These are phyloP conservation scores for Cicer bijugum DNA, from an alignment of 306 rosid species.

Conservation along the genomic window DNA sequence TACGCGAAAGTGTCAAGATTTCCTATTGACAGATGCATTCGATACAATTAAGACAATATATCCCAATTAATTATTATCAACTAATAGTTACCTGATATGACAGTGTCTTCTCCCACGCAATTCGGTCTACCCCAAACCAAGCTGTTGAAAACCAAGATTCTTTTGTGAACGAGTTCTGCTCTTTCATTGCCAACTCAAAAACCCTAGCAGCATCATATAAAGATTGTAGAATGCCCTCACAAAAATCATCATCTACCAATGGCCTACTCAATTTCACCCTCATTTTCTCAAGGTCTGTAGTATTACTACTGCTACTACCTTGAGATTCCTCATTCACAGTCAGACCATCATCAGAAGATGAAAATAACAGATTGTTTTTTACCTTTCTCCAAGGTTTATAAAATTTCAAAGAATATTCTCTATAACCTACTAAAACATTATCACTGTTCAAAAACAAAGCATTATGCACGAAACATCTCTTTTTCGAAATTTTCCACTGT, in stretches of 20 bases:
- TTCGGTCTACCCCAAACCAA: constrained; percentile 87
- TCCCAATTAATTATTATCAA: constrained; percentile 8
- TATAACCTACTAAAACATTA: constrained; percentile 45
- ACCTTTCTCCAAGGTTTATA: constrained; percentile 52
- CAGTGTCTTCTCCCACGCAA: constrained; percentile 80
- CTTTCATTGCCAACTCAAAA: constrained; percentile 87
- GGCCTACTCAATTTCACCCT: constrained; percentile 73
- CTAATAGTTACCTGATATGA: constrained; percentile 76
- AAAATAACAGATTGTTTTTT: constrained; percentile 40
- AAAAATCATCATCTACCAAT: constrained; percentile 64
- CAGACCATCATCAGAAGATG: constrained; percentile 78
- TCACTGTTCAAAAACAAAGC: constrained; percentile 51
- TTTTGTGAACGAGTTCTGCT: constrained; percentile 57
- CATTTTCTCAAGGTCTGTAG: constrained; percentile 63
- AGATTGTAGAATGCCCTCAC: constrained; percentile 77
- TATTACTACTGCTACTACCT: constrained; percentile 51
- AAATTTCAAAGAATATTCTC: constrained; percentile 51
- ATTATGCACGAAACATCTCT: constrained; percentile 59
- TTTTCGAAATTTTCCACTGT: constrained; percentile 66
- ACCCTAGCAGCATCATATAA: constrained; percentile 89
- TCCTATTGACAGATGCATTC: constrained; percentile 5
- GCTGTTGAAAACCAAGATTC: constrained; percentile 73
- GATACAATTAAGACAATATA: constrained; percentile 20
- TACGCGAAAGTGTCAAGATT: constrained; percentile 23
- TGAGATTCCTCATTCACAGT: constrained; percentile 75